Conservation (phyloP, 1,139 yeast species). For the Yamadazyma taylorii region DNA sequence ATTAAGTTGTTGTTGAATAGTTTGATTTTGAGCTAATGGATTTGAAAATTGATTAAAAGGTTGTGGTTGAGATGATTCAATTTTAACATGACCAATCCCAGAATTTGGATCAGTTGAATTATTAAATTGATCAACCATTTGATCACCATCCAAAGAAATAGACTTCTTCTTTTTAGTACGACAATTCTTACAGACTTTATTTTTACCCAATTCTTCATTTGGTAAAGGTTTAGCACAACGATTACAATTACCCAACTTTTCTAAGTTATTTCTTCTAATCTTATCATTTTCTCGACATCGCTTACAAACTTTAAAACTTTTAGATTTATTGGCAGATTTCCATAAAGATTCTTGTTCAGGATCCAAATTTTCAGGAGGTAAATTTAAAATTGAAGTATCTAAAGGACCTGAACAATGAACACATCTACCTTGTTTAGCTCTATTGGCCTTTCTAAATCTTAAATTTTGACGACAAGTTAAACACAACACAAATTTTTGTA, state of each 20-base stretch:
- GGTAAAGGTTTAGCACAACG: constrained; percentile 55
- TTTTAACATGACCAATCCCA: not conserved
- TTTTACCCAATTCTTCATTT: constrained; percentile 47
- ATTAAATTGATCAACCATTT: not conserved
- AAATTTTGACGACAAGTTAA: constrained; percentile 57
- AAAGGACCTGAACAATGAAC: constrained; percentile 68
- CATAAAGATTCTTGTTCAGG: constrained; percentile 16
- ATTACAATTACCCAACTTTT: constrained; percentile 59
- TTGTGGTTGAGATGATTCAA: not conserved
- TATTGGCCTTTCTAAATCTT: constrained; percentile 53
- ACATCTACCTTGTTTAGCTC: constrained; percentile 65
- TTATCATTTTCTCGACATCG: constrained; percentile 65
- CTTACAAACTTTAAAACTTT: constrained; percentile 57
- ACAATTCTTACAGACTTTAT: constrained; percentile 56
- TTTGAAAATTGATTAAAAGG: constrained; percentile 7
- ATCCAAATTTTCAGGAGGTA: constrained; percentile 18
- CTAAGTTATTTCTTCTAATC: constrained; percentile 54
- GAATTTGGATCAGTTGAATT: not conserved
- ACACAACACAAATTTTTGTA: constrained; percentile 56
- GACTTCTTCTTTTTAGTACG: constrained; percentile 51
- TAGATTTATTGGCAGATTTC: constrained; percentile 9
- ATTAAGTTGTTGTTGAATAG: constrained; percentile 16
- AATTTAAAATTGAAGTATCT: constrained; percentile 41
- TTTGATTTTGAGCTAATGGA: constrained; percentile 3
- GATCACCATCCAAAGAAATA: not conserved